These are phyloP conservation scores for Neopestalotiopsis clavispora DNA, from an alignment of 2,329 filamentous ascomycete species.

Conservation along the genomic window DNA sequence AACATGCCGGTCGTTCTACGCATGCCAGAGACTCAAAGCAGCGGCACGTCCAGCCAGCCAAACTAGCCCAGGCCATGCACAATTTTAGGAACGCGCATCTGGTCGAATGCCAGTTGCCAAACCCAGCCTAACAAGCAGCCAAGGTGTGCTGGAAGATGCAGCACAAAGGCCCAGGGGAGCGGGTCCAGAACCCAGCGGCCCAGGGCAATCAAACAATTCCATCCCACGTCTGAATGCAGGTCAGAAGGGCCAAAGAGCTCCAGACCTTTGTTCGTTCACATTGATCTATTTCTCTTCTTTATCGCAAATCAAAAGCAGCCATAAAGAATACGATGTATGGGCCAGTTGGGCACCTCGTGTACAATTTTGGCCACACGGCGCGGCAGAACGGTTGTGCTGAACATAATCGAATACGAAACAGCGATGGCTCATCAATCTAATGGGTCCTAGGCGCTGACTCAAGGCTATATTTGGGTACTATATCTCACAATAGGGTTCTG, in stretches of 20 bases:
- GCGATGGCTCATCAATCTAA: neutral
- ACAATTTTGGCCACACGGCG: neutral
- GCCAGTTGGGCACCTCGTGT: neutral
- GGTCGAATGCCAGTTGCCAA: conserved; percentile 3
- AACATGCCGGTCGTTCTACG: neutral
- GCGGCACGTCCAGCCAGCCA: neutral
- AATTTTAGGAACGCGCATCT: conserved; percentile 9
- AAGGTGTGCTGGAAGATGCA: neutral
- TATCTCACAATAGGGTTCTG: neutral
- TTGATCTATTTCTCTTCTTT: neutral
- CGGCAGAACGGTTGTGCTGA: neutral
- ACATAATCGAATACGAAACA: neutral
- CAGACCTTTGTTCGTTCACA: neutral
- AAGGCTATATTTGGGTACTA: neutral
- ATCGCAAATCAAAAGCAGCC: neutral
- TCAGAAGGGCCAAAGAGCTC: neutral
- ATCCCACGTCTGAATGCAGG: neutral
- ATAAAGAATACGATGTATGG: neutral
- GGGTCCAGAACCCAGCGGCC: conserved; percentile 11
- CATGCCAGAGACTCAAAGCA: neutral
- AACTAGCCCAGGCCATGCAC: neutral
- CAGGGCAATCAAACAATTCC: conserved; percentile 4
- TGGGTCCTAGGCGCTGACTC: neutral
- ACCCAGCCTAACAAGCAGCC: neutral
- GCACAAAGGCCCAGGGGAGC: neutral